Percentiles rank a stretch among this genome's conserved stretches.
These are phyloP conservation scores for Lachancea meyersii DNA, from an alignment of 805 yeast genomes.

Conservation along the genomic window DNA sequence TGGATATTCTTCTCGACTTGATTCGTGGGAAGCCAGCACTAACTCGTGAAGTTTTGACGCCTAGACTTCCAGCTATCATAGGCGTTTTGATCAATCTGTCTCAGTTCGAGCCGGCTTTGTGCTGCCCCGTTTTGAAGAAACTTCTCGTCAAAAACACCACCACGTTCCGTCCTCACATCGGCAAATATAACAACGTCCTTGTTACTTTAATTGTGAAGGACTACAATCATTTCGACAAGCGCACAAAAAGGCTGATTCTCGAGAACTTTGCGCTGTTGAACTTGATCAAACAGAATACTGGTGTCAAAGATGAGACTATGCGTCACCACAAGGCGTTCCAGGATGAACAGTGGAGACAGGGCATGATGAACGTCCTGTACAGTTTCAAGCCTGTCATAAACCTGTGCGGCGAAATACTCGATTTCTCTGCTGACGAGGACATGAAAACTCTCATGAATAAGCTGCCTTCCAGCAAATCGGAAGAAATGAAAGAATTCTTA, in stretches of 20 bases:
- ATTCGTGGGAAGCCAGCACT: slow-evolving; percentile 78
- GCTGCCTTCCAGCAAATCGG: slow-evolving; percentile 31
- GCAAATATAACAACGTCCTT: slow-evolving; percentile 48
- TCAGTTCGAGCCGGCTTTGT: slow-evolving; percentile 34
- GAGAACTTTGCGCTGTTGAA: slow-evolving; percentile 51
- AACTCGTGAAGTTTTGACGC: slow-evolving; percentile 77
- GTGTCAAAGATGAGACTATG: slow-evolving; percentile 26
- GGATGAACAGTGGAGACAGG: slow-evolving; percentile 43
- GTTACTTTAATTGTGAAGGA: slow-evolving; percentile 32
- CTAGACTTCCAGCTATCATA: slow-evolving; percentile 62
- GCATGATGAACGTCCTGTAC: slow-evolving; percentile 42
- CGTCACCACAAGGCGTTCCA: slow-evolving; percentile 33
- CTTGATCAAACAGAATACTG: slow-evolving; percentile 49
- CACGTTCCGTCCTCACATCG: slow-evolving; percentile 73
- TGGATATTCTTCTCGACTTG: slow-evolving; percentile 32
- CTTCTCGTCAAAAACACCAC: slow-evolving; percentile 59
- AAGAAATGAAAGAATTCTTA: slow-evolving; percentile 32
- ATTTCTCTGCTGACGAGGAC: slow-evolving; percentile 51
- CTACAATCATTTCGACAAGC: slow-evolving; percentile 36
- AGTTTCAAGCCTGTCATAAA: slow-evolving; percentile 51
- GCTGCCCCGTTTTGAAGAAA: slow-evolving; percentile 38
- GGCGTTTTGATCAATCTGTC: slow-evolving; percentile 43
- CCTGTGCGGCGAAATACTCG: slow-evolving; percentile 56
- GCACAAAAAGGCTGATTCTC: slow-evolving; percentile 39
- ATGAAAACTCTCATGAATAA: slow-evolving; percentile 35